Evolutionary conservation across 805 yeast genomes (phyloP), one percentile per base, ranked within the genome.

Genomic region (Saturnispora quitensis): DNA sequence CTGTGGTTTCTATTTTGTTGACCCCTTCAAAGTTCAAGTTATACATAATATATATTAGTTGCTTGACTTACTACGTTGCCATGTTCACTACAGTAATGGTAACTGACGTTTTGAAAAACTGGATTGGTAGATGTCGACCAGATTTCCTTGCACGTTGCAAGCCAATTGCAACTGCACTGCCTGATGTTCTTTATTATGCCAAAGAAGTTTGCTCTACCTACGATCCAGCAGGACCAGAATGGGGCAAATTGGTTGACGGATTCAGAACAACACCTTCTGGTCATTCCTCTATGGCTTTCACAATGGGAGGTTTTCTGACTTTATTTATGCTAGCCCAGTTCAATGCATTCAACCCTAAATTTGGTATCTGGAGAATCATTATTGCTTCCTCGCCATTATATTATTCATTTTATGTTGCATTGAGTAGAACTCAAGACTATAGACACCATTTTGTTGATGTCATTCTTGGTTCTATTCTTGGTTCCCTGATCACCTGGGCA

Each of bases 371-470:
- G 86, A 77, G 90, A 62, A 70, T 77, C 44, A 56, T 77, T 2
- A 62, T 82, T 3, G 69, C 81, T 1, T 61, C 69, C 9, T 51
- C 75, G n/a, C 93, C 93, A 2, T 62, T 76, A 1, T 59, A 88
- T 5, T 75, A 85, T 6, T 97, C 98, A 0, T 62, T 77, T 1
- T 73, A 83, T 56, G 82, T 91, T 58, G 98, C 97, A 0, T 67
- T 87, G 44, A 81, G 93, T 40, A 77, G 99, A 60, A 87, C 96
- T 0, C 84, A 86, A 60, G 99, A 91, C 68, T 90, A 90, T 68
- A 76, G 97, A 64, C 99, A 91, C 63, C 98, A 91, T 68, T 89
- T 87, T 62, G 72, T 86, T 17, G 99, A 91, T 66, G 84, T 93
- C 1, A 59, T 85, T 1, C 61, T 84, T 15, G 99, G 99, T 3